Evolutionary conservation across 2,329 filamentous ascomycete species (phyloP).

Genomic region (Scytalidium sp.): DNA sequence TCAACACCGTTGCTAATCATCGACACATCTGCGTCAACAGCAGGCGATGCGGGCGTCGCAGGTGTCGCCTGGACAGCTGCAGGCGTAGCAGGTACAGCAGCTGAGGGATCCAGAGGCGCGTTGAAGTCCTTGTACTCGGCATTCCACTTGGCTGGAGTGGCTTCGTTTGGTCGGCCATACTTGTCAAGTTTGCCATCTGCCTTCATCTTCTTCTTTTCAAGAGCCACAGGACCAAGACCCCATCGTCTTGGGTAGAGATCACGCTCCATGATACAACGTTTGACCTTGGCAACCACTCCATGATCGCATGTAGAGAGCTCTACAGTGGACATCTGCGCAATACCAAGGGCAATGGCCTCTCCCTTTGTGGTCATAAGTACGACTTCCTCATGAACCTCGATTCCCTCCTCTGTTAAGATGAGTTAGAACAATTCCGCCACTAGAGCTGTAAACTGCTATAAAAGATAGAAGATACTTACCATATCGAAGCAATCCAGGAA

Average conservation of each 20-base stretch:
- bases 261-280: conserved; percentile 99
- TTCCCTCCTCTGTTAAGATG: conserved; percentile 66
- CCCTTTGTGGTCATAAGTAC: conserved; percentile 99
- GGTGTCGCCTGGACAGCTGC: conserved; percentile 22
- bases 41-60: conserved; percentile 28
- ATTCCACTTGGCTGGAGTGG: conserved; percentile 91
- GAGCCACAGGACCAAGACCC: conserved; percentile 89
- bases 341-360: conserved; percentile 93
- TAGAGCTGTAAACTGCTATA: neutral
- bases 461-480: conserved; percentile 47
- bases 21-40: conserved; percentile 39
- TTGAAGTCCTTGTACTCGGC: conserved; percentile 89
- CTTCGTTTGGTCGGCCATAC: conserved; percentile 88
- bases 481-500: conserved; percentile 91
- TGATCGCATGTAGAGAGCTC: conserved; percentile 97
- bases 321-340: conserved; percentile 96
- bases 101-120: conserved; percentile 42
- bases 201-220: conserved; percentile 99
- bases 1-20: conserved; percentile 50
- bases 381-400: conserved; percentile 94
- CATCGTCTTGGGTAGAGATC: conserved; percentile 95
- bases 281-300: conserved; percentile 97
- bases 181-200: conserved; percentile 97
- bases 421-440: conserved; percentile 24
- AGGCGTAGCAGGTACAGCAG: conserved; percentile 38